Evolutionary conservation across 805 yeast genomes (phyloP).

Genomic region (Ogataea zsoltii): DNA sequence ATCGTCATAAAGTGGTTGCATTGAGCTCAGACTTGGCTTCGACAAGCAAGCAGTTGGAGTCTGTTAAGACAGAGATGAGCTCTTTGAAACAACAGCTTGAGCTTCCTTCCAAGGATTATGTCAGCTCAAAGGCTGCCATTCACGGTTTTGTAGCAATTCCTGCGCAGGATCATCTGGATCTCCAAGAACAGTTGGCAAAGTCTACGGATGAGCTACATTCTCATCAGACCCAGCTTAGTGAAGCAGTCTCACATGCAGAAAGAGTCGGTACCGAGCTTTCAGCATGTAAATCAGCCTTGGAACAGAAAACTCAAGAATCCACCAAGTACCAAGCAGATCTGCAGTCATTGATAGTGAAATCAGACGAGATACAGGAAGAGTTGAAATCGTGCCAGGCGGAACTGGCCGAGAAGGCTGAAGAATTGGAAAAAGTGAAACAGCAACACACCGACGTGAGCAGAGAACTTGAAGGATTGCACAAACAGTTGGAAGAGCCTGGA

Average conservation of each 20-base stretch:
- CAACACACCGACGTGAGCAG: not conserved
- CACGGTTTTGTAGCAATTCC: constrained; percentile 24
- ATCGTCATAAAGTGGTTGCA: not conserved
- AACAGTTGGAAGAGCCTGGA: constrained; percentile 31
- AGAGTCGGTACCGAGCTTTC: not conserved
- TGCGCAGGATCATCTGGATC: constrained; percentile 1
- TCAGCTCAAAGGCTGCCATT: constrained; percentile 13
- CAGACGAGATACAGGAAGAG: not conserved
- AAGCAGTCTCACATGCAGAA: not conserved
- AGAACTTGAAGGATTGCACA: constrained; percentile 12
- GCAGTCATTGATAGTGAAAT: not conserved
- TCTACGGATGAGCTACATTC: not conserved
- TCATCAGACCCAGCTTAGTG: not conserved
- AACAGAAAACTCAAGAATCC: not conserved
- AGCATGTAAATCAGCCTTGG: not conserved
- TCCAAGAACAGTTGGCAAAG: not conserved
- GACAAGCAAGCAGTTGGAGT: constrained; percentile 3
- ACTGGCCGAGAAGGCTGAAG: not conserved
- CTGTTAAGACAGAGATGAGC: not conserved
- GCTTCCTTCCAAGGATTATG: constrained; percentile 18
- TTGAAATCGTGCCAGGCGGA: not conserved
- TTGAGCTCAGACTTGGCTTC: constrained; percentile 1
- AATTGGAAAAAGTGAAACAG: not conserved
- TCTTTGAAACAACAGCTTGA: constrained; percentile 18
- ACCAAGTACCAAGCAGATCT: not conserved